These are phyloP conservation scores for Ceratobasidium sp. DNA, from an alignment of 1,284 basidiomycete genomes.

Conservation along the genomic window DNA sequence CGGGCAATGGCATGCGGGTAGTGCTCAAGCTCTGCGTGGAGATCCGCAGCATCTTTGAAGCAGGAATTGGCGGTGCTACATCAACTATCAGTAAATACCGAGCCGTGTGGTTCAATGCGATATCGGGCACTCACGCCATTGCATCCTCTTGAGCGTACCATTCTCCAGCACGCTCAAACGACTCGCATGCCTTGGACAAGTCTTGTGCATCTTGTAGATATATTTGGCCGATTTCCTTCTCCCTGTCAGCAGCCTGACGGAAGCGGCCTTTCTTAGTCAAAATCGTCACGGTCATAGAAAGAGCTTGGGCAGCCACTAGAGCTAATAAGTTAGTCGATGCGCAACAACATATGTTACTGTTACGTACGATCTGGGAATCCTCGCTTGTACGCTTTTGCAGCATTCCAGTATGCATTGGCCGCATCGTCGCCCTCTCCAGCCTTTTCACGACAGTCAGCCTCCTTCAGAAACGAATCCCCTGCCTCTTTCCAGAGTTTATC, in stretches of 20 bases:
- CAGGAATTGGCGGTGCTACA: slow-evolving; percentile 93
- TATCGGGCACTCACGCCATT: slow-evolving; percentile 76
- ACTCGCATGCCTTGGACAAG: slow-evolving; percentile 86
- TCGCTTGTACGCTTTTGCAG: slow-evolving; percentile 95
- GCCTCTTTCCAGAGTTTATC: slow-evolving; percentile 93
- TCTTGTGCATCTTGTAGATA: slow-evolving; percentile 80
- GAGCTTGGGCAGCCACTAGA: slow-evolving; percentile 91
- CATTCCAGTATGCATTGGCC: slow-evolving; percentile 98
- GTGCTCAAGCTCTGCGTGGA: slow-evolving; percentile 91
- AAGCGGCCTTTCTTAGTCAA: slow-evolving; percentile 91
- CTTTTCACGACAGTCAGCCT: slow-evolving; percentile 91
- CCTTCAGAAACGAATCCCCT: slow-evolving; percentile 88
- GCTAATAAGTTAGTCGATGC: slow-evolving; percentile 48
- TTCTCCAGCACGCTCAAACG: slow-evolving; percentile 93
- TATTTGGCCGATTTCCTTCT: slow-evolving; percentile 97
- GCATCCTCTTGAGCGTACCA: slow-evolving; percentile 99
- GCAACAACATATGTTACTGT: slow-evolving; percentile 43
- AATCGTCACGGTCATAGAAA: slow-evolving; percentile 87
- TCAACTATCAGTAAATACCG: slow-evolving; percentile 16
- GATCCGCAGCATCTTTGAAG: slow-evolving; percentile 95
- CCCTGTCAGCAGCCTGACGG: slow-evolving; percentile 96
- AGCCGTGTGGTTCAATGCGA: background rate
- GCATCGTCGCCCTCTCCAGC: slow-evolving; percentile 90
- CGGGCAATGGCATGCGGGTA: slow-evolving; percentile 88
- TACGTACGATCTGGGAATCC: slow-evolving; percentile 83